These are phyloP conservation scores for Simmondsia chinensis DNA, from an alignment of 148 eudicot genomes.

Conservation along the genomic window DNA sequence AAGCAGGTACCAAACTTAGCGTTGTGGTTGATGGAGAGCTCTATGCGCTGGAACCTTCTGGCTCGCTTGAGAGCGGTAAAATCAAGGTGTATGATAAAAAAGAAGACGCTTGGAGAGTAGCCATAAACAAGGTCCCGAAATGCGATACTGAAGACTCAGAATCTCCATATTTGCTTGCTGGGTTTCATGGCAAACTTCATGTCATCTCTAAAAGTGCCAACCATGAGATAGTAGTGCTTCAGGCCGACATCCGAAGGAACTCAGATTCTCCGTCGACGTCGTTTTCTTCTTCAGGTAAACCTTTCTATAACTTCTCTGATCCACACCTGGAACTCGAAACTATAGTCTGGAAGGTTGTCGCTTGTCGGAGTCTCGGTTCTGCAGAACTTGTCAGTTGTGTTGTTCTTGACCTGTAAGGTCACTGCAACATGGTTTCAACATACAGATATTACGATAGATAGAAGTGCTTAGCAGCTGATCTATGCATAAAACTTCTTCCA, in stretches of 20 bases:
- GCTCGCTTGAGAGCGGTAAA: conserved; percentile 58
- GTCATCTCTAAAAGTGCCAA: conserved; percentile 73
- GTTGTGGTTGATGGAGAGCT: conserved; percentile 67
- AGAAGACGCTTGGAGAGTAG: conserved; percentile 74
- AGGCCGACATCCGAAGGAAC: conserved; percentile 31
- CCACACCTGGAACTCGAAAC: conserved; percentile 15
- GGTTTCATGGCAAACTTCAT: conserved; percentile 71
- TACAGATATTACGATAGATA: too few species aligned
- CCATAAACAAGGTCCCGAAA: conserved; percentile 47
- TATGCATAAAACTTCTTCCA: too few species aligned
- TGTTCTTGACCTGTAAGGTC: too few species aligned
- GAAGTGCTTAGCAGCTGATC: too few species aligned
- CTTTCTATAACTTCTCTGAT: conserved; percentile 13
- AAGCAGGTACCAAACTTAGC: conserved; percentile 91
- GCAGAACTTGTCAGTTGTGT: conserved; percentile 75
- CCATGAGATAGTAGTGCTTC: conserved; percentile 49
- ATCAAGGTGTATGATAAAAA: conserved; percentile 67
- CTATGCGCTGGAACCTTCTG: conserved; percentile 80
- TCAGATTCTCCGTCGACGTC: conserved; percentile 11
- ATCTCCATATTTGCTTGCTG: conserved; percentile 78
- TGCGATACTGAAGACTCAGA: conserved; percentile 46
- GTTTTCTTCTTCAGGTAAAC: conserved; percentile 9
- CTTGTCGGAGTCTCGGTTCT: conserved; percentile 43
- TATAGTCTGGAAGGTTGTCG: conserved; percentile 55
- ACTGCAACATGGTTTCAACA: too few species aligned